Percentiles rank a stretch among this genome's conserved stretches.
phyloP scores from a whole-genome alignment of 2,329 filamentous ascomycete species.

The Ascochyta pisi region DNA sequence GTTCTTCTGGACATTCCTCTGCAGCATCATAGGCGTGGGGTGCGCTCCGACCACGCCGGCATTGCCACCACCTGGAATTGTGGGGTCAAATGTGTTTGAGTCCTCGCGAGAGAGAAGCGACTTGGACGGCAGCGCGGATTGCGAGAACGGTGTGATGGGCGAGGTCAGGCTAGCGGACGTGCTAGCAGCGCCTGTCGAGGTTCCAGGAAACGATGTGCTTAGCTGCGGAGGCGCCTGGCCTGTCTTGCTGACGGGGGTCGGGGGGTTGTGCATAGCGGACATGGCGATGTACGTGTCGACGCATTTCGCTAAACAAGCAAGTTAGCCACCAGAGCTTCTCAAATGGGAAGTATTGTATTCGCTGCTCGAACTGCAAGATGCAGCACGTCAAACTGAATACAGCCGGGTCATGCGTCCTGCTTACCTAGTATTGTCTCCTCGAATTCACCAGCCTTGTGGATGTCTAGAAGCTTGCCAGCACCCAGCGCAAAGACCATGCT shows the following conservation, averaged over 20 bases:
- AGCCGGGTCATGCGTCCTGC: constrained; percentile 29
- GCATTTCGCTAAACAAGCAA: constrained; percentile 72
- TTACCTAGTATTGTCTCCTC: constrained; percentile 95
- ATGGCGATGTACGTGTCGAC: constrained; percentile 96
- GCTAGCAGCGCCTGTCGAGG: constrained; percentile 68
- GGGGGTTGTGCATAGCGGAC: constrained; percentile 65
- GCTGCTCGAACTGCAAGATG: neutral
- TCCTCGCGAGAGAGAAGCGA: constrained; percentile 86
- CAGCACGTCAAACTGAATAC: neutral
- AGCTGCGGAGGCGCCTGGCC: constrained; percentile 69
- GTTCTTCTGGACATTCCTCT: constrained; percentile 77
- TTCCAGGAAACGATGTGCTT: constrained; percentile 77
- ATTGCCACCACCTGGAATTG: constrained; percentile 63
- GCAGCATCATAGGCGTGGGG: constrained; percentile 69
- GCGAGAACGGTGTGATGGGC: constrained; percentile 93
- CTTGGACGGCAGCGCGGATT: constrained; percentile 90
- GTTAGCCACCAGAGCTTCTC: constrained; percentile 19
- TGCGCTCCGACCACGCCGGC: constrained; percentile 61
- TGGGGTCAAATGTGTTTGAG: constrained; percentile 67
- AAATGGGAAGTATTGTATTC: neutral
- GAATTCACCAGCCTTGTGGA: constrained; percentile 90
- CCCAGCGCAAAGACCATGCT: constrained; percentile 98
- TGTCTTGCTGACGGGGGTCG: constrained; percentile 57
- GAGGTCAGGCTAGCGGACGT: constrained; percentile 75
- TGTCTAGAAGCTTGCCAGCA: constrained; percentile 92